Conservation (phyloP, 495 filamentous ascomycete species). For the Aspergillus panamensis region DNA sequence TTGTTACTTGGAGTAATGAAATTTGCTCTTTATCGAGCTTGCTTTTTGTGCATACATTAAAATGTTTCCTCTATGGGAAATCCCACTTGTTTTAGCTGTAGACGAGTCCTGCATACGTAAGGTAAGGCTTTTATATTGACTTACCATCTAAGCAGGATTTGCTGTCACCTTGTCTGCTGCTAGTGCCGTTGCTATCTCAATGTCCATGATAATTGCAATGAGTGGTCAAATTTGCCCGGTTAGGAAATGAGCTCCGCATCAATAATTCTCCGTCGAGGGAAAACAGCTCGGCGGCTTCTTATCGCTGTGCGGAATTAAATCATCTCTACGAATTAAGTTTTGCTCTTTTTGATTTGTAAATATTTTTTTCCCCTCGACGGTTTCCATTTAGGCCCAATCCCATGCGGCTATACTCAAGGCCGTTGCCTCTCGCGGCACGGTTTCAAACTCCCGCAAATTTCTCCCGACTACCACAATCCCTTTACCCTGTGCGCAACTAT, state of each 20-base stretch:
- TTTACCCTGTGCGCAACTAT: slow-evolving; percentile 29
- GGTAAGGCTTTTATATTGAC: no score
- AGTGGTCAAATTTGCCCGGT: slow-evolving; percentile 1
- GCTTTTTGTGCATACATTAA: no score
- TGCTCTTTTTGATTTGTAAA: neutral
- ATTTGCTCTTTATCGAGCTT: no score
- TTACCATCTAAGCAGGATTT: no score
- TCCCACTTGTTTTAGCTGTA: no score
- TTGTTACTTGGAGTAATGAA: no score
- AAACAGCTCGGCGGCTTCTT: slow-evolving; percentile 18
- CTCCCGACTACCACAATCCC: slow-evolving; percentile 13
- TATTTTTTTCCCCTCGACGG: slow-evolving; percentile 8
- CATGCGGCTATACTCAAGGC: slow-evolving; percentile 30
- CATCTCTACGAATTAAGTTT: neutral
- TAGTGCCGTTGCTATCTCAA: no score
- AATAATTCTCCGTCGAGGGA: slow-evolving; percentile 26
- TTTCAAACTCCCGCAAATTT: slow-evolving; percentile 16
- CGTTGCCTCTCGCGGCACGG: slow-evolving; percentile 28
- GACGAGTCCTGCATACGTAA: no score
- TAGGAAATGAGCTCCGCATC: slow-evolving; percentile 22
- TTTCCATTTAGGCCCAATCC: slow-evolving; percentile 12
- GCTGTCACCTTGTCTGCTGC: no score
- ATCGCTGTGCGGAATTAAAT: slow-evolving; percentile 9
- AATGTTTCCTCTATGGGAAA: no score
- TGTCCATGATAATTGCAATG: neutral